These are phyloP conservation scores for Coniochaeta hoffmannii DNA, from an alignment of 2,329 filamentous ascomycete species.

Conservation along the genomic window DNA sequence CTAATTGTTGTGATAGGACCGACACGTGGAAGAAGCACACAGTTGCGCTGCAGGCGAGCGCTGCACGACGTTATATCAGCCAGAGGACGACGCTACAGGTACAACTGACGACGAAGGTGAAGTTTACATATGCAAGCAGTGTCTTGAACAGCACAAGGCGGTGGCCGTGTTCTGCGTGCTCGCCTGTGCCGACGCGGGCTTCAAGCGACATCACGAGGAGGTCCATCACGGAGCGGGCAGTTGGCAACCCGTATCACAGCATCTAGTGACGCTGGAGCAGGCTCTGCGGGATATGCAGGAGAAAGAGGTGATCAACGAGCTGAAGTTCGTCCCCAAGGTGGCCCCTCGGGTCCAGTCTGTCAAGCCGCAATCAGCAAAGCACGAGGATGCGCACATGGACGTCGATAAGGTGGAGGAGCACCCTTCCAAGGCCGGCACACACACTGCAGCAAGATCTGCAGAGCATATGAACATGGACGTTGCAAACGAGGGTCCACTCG, in stretches of 20 bases:
- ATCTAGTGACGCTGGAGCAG: constrained; percentile 7
- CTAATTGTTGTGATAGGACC: background rate
- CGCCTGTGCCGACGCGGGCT: background rate
- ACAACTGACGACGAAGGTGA: background rate
- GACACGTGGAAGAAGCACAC: background rate
- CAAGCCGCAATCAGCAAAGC: background rate
- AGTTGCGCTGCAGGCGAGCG: background rate
- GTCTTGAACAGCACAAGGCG: background rate
- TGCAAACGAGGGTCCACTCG: background rate
- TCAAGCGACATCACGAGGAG: background rate
- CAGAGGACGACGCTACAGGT: background rate
- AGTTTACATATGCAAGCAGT: background rate
- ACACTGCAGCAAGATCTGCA: background rate
- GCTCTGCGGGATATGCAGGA: constrained; percentile 8
- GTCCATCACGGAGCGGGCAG: background rate
- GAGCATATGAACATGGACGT: background rate
- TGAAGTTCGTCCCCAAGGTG: background rate
- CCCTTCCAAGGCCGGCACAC: background rate
- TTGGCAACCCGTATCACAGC: background rate
- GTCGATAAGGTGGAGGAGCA: background rate
- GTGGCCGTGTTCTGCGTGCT: background rate
- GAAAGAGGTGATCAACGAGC: constrained; percentile 1
- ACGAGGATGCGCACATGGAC: background rate
- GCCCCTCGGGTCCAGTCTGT: background rate
- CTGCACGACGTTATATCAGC: background rate